A percentile compares a stretch with the other conserved stretches of the same genome.
phyloP scores from a whole-genome alignment of 306 rosid species.

The Fagus sylvatica region DNA sequence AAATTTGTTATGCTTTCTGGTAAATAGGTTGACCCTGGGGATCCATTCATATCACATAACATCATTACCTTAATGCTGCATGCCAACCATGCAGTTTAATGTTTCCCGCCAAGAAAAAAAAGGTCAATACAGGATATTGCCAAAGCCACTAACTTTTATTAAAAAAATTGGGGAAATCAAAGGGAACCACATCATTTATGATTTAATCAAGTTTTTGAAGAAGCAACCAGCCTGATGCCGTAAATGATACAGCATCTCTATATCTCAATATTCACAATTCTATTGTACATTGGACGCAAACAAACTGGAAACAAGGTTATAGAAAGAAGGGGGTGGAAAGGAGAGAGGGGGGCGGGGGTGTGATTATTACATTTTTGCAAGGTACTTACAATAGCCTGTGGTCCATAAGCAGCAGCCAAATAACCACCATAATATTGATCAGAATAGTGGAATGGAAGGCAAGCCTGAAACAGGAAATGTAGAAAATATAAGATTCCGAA shows the following conservation, averaged over 20 bases:
- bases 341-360: not conserved
- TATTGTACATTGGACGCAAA: no score
- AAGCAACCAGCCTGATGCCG: no score
- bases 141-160: no score
- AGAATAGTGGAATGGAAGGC: constrained; percentile 40
- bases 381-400: constrained; percentile 40
- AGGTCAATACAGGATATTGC: not conserved
- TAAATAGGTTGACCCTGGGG: not conserved
- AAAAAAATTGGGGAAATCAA: no score
- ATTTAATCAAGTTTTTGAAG: no score
- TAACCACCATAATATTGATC: constrained; percentile 44
- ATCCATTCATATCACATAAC: not conserved
- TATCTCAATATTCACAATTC: no score
- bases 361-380: not conserved
- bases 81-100: not conserved
- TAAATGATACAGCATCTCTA: no score
- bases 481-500: constrained; percentile 23
- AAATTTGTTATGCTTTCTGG: not conserved
- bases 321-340: no score
- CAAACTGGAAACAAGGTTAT: no score
- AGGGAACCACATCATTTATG: no score
- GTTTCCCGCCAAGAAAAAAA: not conserved
- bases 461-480: constrained; percentile 49
- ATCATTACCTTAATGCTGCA: not conserved
- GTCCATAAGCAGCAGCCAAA: constrained; percentile 48